Evolutionary conservation across 192 early-diverging fungal genomes (phyloP), one percentile per base, ranked within the genome.

Genomic region (Lunasporangiospora selenospora): DNA sequence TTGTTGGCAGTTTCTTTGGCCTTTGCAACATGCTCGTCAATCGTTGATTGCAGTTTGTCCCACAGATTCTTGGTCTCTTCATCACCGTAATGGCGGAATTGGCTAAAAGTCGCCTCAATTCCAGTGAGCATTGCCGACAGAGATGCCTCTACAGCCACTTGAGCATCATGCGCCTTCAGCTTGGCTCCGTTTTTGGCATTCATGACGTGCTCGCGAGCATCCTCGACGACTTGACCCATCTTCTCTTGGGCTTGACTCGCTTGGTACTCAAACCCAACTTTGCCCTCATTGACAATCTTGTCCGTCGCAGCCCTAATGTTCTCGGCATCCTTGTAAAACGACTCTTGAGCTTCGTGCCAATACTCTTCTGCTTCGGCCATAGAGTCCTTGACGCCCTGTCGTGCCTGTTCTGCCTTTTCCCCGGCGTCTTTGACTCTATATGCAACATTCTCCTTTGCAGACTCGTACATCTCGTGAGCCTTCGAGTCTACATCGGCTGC

Each of bases 71-170:
- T 51, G 61, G 60, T 63, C 48, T 73, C 69, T 19, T 38, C 34
- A 27, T 63, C 69, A 29, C 63, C 69, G n/a, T 73, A 73, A 0
- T 62, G 44, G 54, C 63, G 41, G 31, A 73, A 73, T 40, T 53
- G 43, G 19, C 49, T 58, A 53, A 73, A 73, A 0, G 54, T 40
- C 0, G 49, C 12, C 42, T 73, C 69, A 31, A 73, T 73, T 10
- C 54, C 42, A 4, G 59, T 42, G 8, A 73, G 23, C 69, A 73
- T 63, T 3, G 69, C 69, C 1, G 69, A 54, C n/a, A 73, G 43
- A 6, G 69, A 42, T 11, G 48, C 55, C 49, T 63, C 63, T 32
- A 61, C 58, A 1, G 60, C 69, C 8, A 42, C 42, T 7, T 52
- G 48, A 23, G 59, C 61, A 46, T 73, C 37, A 8, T 63, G 48